Conservation (phyloP, 1,139 yeast genomes). For the Fermentozyma sake region DNA sequence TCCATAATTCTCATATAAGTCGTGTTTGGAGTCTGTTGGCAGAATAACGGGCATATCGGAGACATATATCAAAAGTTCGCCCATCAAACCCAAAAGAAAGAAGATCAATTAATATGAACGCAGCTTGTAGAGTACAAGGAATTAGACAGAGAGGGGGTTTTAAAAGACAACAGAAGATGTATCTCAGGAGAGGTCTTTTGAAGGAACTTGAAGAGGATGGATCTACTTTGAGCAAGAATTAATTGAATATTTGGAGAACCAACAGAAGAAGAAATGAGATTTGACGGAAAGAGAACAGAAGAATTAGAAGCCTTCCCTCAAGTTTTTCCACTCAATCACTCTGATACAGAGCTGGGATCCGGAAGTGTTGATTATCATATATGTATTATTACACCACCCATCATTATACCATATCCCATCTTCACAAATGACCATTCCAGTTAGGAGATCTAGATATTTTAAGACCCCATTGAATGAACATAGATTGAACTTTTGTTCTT, state of each 20-base stretch:
- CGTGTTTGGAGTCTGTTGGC: too few relatives aligned
- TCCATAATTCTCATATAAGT: too few relatives aligned
- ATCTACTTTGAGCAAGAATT: constrained; percentile 35
- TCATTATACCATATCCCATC: too few relatives aligned
- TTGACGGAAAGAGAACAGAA: constrained; percentile 43
- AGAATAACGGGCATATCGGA: too few relatives aligned
- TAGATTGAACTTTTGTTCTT: constrained; percentile 70
- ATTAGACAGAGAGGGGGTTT: constrained; percentile 10
- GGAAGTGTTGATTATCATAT: constrained; percentile 48
- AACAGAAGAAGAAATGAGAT: constrained; percentile 40
- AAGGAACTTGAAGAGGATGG: too few relatives aligned
- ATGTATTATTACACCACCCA: constrained; percentile 81
- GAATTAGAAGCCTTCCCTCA: constrained; percentile 40
- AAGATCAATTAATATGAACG: constrained; percentile 34
- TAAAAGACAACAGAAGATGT: constrained; percentile 12
- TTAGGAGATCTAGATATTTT: constrained; percentile 64
- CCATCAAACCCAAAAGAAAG: constrained; percentile 38
- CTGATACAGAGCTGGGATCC: constrained; percentile 9
- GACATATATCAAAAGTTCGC: constrained; percentile 57
- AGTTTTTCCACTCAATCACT: constrained; percentile 19
- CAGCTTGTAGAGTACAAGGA: constrained; percentile 22
- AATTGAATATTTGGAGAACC: constrained; percentile 38
- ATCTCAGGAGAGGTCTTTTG: too few relatives aligned
- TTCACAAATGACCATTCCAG: constrained; percentile 82
- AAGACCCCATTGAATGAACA: constrained; percentile 57